phyloP scores from a whole-genome alignment of 129 eudicot genomes.

The Escallonia rubra region DNA sequence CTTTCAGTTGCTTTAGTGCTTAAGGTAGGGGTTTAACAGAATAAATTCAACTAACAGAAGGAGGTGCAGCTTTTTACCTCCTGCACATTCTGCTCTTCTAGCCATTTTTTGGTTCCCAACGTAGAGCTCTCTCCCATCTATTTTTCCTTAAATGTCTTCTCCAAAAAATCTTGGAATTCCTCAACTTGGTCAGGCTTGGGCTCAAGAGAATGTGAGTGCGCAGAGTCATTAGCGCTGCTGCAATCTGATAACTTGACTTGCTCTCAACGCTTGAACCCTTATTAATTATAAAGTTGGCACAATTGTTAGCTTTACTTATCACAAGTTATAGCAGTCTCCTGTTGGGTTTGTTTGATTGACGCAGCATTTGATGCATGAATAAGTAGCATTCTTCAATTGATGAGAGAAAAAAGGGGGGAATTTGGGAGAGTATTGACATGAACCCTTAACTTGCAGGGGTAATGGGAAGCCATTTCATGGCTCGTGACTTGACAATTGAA shows the following conservation, averaged over 20 bases:
- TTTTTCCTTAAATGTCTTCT: conserved; percentile 77
- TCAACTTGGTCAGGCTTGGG: conserved; percentile 67
- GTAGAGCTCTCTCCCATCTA: conserved; percentile 58
- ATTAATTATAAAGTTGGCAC: not conserved
- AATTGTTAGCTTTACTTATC: not conserved
- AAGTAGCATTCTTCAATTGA: too few species aligned
- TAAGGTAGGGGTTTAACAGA: not conserved
- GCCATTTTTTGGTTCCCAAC: conserved; percentile 68
- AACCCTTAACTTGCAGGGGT: too few species aligned
- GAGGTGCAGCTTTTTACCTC: conserved; percentile 30
- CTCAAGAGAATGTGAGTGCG: conserved; percentile 36
- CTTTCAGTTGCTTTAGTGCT: conserved; percentile 1
- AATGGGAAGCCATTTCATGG: too few species aligned
- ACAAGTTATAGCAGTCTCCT: too few species aligned
- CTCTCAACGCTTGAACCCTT: conserved; percentile 85
- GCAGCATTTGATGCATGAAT: too few species aligned
- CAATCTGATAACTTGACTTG: conserved; percentile 95
- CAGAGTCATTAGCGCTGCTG: conserved; percentile 67
- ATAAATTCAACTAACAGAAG: not conserved
- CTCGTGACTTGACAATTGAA: too few species aligned
- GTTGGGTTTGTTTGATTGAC: too few species aligned
- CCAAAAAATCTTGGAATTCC: conserved; percentile 79
- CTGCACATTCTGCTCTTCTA: conserved; percentile 51
- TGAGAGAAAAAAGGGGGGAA: too few species aligned
- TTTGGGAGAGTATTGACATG: too few species aligned